A percentile compares a stretch with the other conserved stretches of the same genome.
These are phyloP conservation scores for Mycena indigotica DNA, from an alignment of 768 basidiomycete genomes.

Conservation along the genomic window DNA sequence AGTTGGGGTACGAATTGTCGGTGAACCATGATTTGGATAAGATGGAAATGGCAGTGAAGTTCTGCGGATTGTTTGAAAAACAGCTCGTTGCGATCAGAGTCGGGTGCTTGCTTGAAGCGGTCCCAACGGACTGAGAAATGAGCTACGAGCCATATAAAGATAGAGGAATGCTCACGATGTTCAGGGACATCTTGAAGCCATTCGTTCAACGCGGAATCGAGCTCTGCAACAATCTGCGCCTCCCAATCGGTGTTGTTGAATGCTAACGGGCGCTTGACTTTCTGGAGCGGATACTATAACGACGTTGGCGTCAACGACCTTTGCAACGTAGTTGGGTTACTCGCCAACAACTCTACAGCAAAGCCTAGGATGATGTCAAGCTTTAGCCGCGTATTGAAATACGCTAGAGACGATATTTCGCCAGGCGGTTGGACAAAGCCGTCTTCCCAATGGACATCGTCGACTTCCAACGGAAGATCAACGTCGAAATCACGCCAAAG, in stretches of 20 bases:
- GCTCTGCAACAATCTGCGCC: background rate
- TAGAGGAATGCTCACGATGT: background rate
- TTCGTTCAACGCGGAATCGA: background rate
- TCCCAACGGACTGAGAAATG: background rate
- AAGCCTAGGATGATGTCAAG: background rate
- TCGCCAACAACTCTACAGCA: background rate
- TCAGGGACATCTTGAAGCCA: background rate
- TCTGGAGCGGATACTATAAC: background rate
- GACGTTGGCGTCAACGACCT: background rate
- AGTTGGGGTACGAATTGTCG: conserved; percentile 76
- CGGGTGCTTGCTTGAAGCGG: background rate
- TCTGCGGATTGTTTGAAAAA: background rate
- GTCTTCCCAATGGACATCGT: background rate
- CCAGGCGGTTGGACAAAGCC: background rate
- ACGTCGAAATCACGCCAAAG: background rate
- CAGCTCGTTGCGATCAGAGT: background rate
- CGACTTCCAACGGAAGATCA: background rate
- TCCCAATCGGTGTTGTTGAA: background rate
- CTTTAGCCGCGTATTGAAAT: background rate
- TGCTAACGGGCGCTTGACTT: background rate
- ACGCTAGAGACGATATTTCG: background rate
- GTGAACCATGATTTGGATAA: conserved; percentile 70
- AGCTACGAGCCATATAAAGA: background rate
- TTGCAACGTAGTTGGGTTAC: background rate
- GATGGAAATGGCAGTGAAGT: background rate